Evolutionary conservation across 2,329 filamentous ascomycete genomes (phyloP), one percentile per base, ranked within the genome.

Genomic region (Rutstroemia sp.): DNA sequence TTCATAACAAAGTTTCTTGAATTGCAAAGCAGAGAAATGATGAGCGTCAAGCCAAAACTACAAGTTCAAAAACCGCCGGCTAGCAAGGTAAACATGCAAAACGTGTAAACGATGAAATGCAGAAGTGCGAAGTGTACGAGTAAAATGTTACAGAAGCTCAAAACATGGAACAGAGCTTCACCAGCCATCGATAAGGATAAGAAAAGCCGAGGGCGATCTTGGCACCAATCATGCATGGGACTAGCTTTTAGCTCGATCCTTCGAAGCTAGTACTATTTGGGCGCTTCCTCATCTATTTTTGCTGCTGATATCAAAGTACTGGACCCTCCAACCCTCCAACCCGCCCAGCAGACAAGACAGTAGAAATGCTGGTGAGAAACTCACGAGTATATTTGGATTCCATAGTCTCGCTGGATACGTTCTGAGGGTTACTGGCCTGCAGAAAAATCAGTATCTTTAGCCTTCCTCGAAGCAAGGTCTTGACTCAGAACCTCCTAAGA

Each of bases 361-460:
- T 42, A 49, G 58, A 61, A 45, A 64, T 61, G 59, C 54, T 44
- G 25, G 50, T 52, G 46, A 49, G 38, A 12, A 42, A 8, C 41
- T 30, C 21, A 19, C 45, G 27, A 49, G 38, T 18, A 42, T 27
- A 21, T 21, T 16, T 9, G 9, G 49, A 57, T 44, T 12, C n/a
- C 12, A 12, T 7, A 44, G 5, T 44, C 50, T 27, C 27, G 45
- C 56, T 56, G 56, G 57, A 65, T 63, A 56, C 14, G 18, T 30
- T 57, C 51, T 62, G 62, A 62, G 59, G 61, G 62, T 56, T 56
- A 56, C 61, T 65, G 59, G 60, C 60, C 63, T 65, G 62, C 60
- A 64, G 62, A 65, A 49, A 58, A 62, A 62, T 51, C 57, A 63
- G 59, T 50, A 52, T 14, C 30, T 10, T 34, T 34, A 34, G 30